Base-by-base conservation (phyloP, 2,329 filamentous ascomycete genomes). In the Phyllosticta citrichinensis region DNA sequence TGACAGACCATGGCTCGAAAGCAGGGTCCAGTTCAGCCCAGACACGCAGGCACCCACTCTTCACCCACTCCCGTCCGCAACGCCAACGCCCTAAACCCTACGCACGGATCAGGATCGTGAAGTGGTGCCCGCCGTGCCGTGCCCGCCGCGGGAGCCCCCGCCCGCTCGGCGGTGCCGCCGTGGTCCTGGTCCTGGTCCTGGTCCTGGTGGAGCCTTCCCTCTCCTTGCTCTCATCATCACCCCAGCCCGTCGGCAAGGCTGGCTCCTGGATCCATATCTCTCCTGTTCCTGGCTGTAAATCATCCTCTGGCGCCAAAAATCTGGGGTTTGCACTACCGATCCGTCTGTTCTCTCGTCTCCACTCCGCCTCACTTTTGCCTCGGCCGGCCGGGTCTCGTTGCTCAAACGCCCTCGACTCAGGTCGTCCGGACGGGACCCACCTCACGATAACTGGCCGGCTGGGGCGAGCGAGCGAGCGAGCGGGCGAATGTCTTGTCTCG, bases 31-130 rank as follows among this genome's bases (percentile, higher is more conserved):
- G 27, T 30, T n/a, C 14, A n/a, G 14, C 35, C 17, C 35, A 40
- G 35, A 9, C 35, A 12, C 35, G 14, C 33, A 40, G 11, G 11
- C 33, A 40, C 33, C 33, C 40, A 47, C 40, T 47, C 40, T n/a
- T 47, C 40, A 10, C 27, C 40, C 40, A 47, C 40, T 47, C 40
- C n/a, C 40, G 40, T 47, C 40, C 40, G 40, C 40, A 47, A 47
- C 40, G 40, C 40, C 17, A 47, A 47, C 40, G 40, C 40, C 40
- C 40, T 47, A 47, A 47, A 47, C 40, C 40, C 40, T 47, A 33
- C 58, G 58, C 58, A 52, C 58, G 53, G 58, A 54, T 53, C 58
- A 60, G 52, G 53, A 60, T 60, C 58, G 58, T 60, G 58, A 60
- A 52, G 58, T 60, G 58, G 58, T 40, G 58, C 55, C 52, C 52